Evolutionary conservation across 345 rosid species (phyloP).

Genomic region (Luvunga scandens): DNA sequence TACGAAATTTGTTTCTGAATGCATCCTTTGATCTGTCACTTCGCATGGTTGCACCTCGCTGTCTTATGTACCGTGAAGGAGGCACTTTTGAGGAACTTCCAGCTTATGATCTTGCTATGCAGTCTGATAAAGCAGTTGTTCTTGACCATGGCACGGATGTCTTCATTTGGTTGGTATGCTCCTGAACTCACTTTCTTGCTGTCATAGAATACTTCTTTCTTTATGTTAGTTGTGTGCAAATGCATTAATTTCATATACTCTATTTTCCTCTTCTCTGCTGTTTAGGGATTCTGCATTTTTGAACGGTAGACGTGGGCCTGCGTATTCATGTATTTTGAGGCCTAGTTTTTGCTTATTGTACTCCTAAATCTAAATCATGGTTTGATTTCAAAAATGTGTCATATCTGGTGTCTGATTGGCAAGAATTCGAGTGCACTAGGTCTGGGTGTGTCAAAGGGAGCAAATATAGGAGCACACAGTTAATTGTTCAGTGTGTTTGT

Average conservation of each 20-base stretch:
- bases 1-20: constrained; percentile 80
- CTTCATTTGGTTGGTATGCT: constrained; percentile 95
- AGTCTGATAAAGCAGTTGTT: constrained; percentile 92
- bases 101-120: constrained; percentile 92
- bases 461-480: background rate
- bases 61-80: constrained; percentile 94
- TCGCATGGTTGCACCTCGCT: constrained; percentile 92
- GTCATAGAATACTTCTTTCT: background rate
- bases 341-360: background rate
- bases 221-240: background rate
- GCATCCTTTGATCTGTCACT: constrained; percentile 93
- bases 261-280: constrained; percentile 5
- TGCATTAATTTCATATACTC: background rate
- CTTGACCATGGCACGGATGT: constrained; percentile 98
- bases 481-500: background rate
- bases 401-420: background rate
- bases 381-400: background rate
- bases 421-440: background rate
- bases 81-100: constrained; percentile 97
- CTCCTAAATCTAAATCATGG: background rate
- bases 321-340: background rate
- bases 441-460: background rate
- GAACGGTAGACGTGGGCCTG: background rate
- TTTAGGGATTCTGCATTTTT: constrained; percentile 12
- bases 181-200: constrained; percentile 10